phyloP scores from a whole-genome alignment of 768 basidiomycete species.

The Termitomyces sp. region DNA sequence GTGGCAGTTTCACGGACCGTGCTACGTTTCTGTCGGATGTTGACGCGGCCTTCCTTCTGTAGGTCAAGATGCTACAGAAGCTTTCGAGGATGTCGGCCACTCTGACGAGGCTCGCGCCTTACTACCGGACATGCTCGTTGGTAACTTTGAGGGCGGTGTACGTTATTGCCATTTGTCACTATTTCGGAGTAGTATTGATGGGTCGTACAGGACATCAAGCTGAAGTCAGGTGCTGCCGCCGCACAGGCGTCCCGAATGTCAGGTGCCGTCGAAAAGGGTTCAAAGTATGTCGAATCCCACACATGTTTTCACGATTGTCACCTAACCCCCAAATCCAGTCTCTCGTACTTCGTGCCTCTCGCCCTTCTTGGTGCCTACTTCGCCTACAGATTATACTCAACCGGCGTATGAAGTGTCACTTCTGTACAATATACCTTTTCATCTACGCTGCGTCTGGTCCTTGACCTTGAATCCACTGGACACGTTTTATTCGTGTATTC shows the following conservation, averaged over 20 bases:
- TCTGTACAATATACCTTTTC: slow-evolving; percentile 13
- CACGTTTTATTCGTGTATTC: slow-evolving; percentile 5
- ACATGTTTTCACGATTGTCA: slow-evolving; percentile 8
- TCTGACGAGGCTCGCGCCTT: slow-evolving; percentile 94
- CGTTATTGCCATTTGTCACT: slow-evolving; percentile 36
- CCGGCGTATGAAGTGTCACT: slow-evolving; percentile 33
- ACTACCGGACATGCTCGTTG: slow-evolving; percentile 74
- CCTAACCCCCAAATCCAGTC: slow-evolving; percentile 30
- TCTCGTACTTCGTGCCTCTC: slow-evolving; percentile 85
- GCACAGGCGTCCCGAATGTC: slow-evolving; percentile 42
- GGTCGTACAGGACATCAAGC: slow-evolving; percentile 41
- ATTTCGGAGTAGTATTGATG: slow-evolving; percentile 6
- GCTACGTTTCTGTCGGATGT: slow-evolving; percentile 4
- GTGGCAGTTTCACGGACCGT: slow-evolving; percentile 29
- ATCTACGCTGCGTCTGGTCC: slow-evolving; percentile 3
- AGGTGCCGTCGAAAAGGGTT: slow-evolving; percentile 60
- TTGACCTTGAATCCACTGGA: neutral
- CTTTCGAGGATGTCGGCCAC: slow-evolving; percentile 99
- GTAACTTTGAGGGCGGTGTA: slow-evolving; percentile 72
- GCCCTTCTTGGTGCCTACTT: slow-evolving; percentile 81
- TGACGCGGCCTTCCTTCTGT: slow-evolving; percentile 13
- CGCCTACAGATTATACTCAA: slow-evolving; percentile 75
- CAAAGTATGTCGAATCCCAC: slow-evolving; percentile 45
- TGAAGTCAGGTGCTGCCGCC: slow-evolving; percentile 49
- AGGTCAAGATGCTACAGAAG: slow-evolving; percentile 96